Evolutionary conservation across 148 eudicot genomes (phyloP), one percentile per base, ranked within the genome.

Genomic region (Persicaria tinctoria): DNA sequence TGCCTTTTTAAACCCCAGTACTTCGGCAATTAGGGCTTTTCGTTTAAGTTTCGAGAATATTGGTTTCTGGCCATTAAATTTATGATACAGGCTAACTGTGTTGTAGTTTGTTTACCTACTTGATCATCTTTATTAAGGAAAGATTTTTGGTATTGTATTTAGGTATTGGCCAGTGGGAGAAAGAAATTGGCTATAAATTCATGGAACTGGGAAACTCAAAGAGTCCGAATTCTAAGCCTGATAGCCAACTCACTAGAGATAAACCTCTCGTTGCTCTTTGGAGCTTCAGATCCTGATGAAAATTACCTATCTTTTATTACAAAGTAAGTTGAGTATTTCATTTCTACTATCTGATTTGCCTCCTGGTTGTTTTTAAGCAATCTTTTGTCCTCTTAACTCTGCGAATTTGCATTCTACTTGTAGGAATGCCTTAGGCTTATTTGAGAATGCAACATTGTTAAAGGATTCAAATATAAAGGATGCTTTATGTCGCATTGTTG

Each of bases 121-220:
- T 8, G 48, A 8, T 46, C 14, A 6, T 14, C 8, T 63, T n/a
- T 32, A 32, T 27, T 50, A 10, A 69, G 57, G 63, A 20, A 20
- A 0, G 23, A 20, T 8, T 46, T 56, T 77, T 27, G 13, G 27
- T 32, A 57, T 50, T 78, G 81, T 13, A 57, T 70, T 72, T 84
- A 95, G 97, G 87, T 78, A 59, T 82, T 79, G 73, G 84, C 91
- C 62, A 83, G 80, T 85, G 85, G 73, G 73, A 82, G 93, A 78
- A 95, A 90, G 91, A 95, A 90, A 78, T 80, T 70, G 60, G 85
- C 81, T 20, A 83, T 87, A 44, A 90, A 85, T 83, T 82, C 96
- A 78, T 95, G 98, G 98, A 95, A 87, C 57, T 95, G 98, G 98
- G 97, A 94, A 70, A 73, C 84, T 38, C 97, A 91, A 76, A 80